Evolutionary conservation across 164 flowering plant species (phyloP).

Genomic region (Protea cynaroides): DNA sequence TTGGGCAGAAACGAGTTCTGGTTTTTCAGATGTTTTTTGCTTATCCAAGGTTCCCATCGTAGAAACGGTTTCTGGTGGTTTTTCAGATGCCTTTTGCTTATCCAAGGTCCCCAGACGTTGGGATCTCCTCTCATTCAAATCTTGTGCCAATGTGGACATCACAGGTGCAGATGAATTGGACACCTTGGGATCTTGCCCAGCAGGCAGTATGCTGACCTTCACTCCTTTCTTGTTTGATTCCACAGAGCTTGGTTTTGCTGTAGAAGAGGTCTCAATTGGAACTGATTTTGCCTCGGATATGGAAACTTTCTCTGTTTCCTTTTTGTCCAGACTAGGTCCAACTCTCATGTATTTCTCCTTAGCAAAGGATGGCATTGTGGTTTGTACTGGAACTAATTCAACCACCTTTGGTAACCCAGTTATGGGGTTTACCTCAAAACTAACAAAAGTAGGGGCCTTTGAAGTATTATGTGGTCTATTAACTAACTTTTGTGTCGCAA

Average conservation of each 20-base stretch:
- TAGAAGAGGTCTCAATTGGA: conserved; percentile 1
- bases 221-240: conserved; percentile 6
- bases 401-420: conserved; percentile 23
- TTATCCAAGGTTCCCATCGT: conserved; percentile 11
- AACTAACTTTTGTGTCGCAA: background rate
- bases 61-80: conserved; percentile 9
- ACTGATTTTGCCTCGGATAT: conserved; percentile 1
- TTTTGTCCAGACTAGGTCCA: conserved; percentile 10
- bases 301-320: conserved; percentile 1
- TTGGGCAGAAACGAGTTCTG: conserved; percentile 10
- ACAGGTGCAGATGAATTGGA: conserved; percentile 12
- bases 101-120: conserved; percentile 16
- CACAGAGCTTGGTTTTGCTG: background rate
- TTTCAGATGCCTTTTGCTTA: conserved; percentile 11
- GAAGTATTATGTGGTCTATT: conserved; percentile 18
- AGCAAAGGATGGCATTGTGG: conserved; percentile 11
- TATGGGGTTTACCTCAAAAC: conserved; percentile 25
- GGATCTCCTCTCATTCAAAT: conserved; percentile 24
- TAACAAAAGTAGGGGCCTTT: conserved; percentile 19
- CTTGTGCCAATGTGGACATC: conserved; percentile 20
- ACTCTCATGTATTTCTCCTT: conserved; percentile 11
- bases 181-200: conserved; percentile 13
- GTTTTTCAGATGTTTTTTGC: conserved; percentile 11
- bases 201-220: conserved; percentile 3
- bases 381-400: conserved; percentile 20